Evolutionary conservation across 352 stramenopile genomes (phyloP).

Genomic region (Phytophthora idaei): DNA sequence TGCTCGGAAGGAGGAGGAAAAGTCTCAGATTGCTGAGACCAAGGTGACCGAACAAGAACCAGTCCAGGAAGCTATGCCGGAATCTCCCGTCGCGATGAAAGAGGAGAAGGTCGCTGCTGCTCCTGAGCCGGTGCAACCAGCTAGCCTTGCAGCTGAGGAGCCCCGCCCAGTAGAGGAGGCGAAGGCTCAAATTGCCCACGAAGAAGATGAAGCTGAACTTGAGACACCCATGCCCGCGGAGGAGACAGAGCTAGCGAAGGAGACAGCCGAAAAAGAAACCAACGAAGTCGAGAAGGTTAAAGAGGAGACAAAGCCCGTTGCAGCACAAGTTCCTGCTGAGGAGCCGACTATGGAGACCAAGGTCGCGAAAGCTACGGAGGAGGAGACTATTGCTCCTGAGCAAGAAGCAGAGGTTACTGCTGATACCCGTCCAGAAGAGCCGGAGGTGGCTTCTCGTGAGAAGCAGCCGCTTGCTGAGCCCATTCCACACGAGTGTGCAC

Average conservation of each 20-base stretch:
- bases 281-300: slow-evolving; percentile 7
- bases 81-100: slow-evolving; percentile 6
- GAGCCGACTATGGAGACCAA: slow-evolving; percentile 1
- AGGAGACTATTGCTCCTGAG: slow-evolving; percentile 2
- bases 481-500: slow-evolving; percentile 7
- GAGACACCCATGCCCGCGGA: slow-evolving; percentile 11
- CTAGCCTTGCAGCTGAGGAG: slow-evolving; percentile 16
- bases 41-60: neutral
- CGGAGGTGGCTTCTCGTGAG: neutral
- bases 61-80: slow-evolving; percentile 1
- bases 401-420: neutral
- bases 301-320: slow-evolving; percentile 2
- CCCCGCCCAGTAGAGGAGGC: slow-evolving; percentile 7
- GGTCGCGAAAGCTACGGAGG: slow-evolving; percentile 2
- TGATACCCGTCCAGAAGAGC: neutral
- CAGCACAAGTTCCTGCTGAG: slow-evolving; percentile 4
- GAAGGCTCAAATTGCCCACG: slow-evolving; percentile 8
- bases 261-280: slow-evolving; percentile 14
- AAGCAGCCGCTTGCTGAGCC: slow-evolving; percentile 15
- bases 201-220: slow-evolving; percentile 20
- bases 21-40: slow-evolving; percentile 8
- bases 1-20: slow-evolving; percentile 3
- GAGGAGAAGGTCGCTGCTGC: slow-evolving; percentile 21
- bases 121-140: slow-evolving; percentile 8
- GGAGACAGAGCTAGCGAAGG: slow-evolving; percentile 1